A percentile compares a stretch with the other conserved stretches of the same genome.
Evolutionary conservation across 2,329 filamentous ascomycete genomes (phyloP).

Genomic region (Sarocladium brachiariae): DNA sequence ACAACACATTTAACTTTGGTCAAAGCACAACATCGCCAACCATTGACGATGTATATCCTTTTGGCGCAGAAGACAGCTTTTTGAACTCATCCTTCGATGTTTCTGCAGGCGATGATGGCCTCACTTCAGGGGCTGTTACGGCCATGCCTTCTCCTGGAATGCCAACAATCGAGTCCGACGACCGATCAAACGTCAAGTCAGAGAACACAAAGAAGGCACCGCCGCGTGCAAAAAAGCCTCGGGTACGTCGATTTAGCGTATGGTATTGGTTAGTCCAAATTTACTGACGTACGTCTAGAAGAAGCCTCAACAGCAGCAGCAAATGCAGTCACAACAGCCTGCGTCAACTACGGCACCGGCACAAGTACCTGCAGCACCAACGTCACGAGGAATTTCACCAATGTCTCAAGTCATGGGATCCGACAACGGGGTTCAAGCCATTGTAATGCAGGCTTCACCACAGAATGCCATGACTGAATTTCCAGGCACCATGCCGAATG

Average conservation of each 20-base stretch:
- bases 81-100: constrained; percentile 32
- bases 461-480: constrained; percentile 35
- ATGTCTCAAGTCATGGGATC: constrained; percentile 44
- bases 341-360: not conserved
- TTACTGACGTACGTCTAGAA: not conserved
- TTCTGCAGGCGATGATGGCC: not conserved
- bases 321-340: not conserved
- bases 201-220: constrained; percentile 20
- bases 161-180: constrained; percentile 31
- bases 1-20: constrained; percentile 7
- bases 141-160: constrained; percentile 36
- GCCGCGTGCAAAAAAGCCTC: constrained; percentile 31
- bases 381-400: constrained; percentile 50
- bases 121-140: not conserved
- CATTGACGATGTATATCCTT: constrained; percentile 7
- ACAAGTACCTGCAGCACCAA: not conserved
- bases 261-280: no score
- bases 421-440: constrained; percentile 44
- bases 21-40: not conserved
- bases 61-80: constrained; percentile 6
- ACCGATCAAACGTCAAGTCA: constrained; percentile 16
- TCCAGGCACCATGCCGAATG: constrained; percentile 21
- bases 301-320: not conserved
- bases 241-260: constrained; percentile 28
- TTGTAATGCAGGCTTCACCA: constrained; percentile 40